Base-by-base conservation (phyloP, 2,329 filamentous ascomycete species). In the Periconia digitata region DNA sequence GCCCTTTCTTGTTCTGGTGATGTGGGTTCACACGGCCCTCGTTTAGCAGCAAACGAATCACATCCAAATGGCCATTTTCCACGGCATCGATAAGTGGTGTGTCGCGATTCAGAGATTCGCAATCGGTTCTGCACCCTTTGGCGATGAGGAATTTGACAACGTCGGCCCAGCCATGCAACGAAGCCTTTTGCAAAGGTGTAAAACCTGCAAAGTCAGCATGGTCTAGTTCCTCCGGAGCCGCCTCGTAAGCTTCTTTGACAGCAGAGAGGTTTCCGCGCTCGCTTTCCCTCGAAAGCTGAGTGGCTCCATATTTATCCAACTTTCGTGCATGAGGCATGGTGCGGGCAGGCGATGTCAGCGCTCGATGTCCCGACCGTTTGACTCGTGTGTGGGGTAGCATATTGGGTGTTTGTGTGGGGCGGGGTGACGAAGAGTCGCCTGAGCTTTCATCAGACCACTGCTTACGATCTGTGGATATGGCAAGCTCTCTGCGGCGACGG, bases 81-180 rank as follows among this genome's bases (percentile, higher is more conserved):
- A 97, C 91, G 5, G 94, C 94, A 75, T 99, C 94, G 45, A 99
- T 86, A 29, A 99, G 80, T 22, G 94, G 94, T 0, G 94, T 97
- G 63, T 99, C 94, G 63, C 90, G 74, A 47, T 78, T 90, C 17
- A 40, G 13, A 48, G 85, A 85, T 61, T 90, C 85, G 42, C 80
- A 92, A 63, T 96, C 89, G 39, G 94, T 80, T 46, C 89, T 87
- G 72, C 92, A 96, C 27, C 90, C 89, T 53, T 90, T 86, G 8
- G 89, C 83, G 53, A 99, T 85, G 34, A 99, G 76, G 44, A 95
- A 87, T 66, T 89, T 85, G 34, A 97, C 94, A 47, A 97, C 92
- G 46, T 94, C 84, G 24, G 86, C 85, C 68, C 86, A 89, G 6
- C 94, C 94, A 64, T 94, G 87, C 49, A 99, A 79, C 24, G 92